Percentiles rank a stretch among this genome's conserved stretches.
Conservation (phyloP, 1,284 basidiomycete species). For the Apiotrichum gracile region DNA sequence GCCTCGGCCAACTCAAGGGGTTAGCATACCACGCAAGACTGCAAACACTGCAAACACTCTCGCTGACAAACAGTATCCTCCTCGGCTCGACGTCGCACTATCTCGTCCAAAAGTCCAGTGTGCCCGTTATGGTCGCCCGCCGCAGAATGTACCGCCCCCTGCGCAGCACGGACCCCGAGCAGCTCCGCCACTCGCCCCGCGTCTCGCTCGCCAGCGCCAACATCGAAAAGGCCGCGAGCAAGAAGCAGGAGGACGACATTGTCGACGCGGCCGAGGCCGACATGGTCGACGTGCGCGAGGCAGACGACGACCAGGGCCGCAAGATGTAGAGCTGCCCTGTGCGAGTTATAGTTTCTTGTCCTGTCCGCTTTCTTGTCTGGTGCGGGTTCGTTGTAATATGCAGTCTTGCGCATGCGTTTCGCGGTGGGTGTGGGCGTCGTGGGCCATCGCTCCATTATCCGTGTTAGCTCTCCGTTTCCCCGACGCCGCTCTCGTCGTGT, state of each 20-base stretch:
- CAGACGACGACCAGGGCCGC: neutral
- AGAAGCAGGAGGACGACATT: conserved; percentile 47
- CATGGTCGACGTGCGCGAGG: conserved; percentile 18
- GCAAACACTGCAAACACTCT: neutral
- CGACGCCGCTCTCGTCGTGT: too few species aligned
- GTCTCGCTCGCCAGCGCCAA: conserved; percentile 77
- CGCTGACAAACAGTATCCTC: conserved; percentile 60
- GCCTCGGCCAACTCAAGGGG: conserved; percentile 84
- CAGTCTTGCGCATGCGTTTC: too few species aligned
- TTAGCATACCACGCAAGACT: conserved; percentile 42
- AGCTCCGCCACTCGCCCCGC: conserved; percentile 53
- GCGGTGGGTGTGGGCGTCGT: too few species aligned
- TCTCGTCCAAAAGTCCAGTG: conserved; percentile 85
- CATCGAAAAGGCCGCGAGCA: conserved; percentile 58
- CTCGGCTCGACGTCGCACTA: conserved; percentile 97
- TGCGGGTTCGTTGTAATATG: too few species aligned
- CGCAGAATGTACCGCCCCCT: conserved; percentile 70
- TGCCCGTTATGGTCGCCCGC: conserved; percentile 86
- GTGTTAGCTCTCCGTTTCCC: too few species aligned
- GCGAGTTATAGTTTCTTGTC: neutral
- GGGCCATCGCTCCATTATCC: too few species aligned
- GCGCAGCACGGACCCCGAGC: conserved; percentile 47
- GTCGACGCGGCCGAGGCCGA: conserved; percentile 41
- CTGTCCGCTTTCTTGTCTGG: too few species aligned
- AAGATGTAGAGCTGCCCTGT: neutral